phyloP scores from a whole-genome alignment of 352 stramenopile genomes.

The Phytopythium helicoides region DNA sequence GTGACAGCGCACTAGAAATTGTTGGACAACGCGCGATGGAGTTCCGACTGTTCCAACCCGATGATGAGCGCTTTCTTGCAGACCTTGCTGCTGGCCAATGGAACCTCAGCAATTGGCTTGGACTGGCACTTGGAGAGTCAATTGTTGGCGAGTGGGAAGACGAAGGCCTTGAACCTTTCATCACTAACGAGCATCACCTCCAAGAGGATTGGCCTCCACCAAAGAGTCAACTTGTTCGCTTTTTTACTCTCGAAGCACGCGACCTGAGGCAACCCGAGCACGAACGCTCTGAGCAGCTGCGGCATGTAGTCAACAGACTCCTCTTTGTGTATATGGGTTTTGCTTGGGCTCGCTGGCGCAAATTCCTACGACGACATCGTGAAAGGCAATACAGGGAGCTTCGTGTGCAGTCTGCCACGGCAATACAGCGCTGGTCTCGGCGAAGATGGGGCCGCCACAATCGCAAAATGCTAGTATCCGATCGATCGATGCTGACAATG shows the following conservation, averaged over 20 bases:
- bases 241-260: slow-evolving; percentile 46
- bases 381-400: slow-evolving; percentile 27
- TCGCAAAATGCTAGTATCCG: slow-evolving; percentile 5
- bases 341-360: slow-evolving; percentile 50
- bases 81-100: slow-evolving; percentile 32
- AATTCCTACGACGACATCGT: slow-evolving; percentile 37
- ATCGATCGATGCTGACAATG: slow-evolving; percentile 3
- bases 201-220: neutral
- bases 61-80: slow-evolving; percentile 43
- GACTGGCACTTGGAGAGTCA: neutral
- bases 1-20: slow-evolving; percentile 34
- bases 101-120: slow-evolving; percentile 46
- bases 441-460: slow-evolving; percentile 12
- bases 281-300: slow-evolving; percentile 37
- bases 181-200: neutral
- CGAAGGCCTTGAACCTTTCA: slow-evolving; percentile 21
- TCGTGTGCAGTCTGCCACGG: slow-evolving; percentile 13
- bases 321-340: slow-evolving; percentile 62
- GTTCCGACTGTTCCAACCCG: slow-evolving; percentile 27
- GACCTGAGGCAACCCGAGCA: slow-evolving; percentile 40
- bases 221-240: slow-evolving; percentile 22
- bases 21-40: slow-evolving; percentile 37
- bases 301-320: slow-evolving; percentile 50
- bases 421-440: slow-evolving; percentile 48
- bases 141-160: slow-evolving; percentile 48